Percentiles rank a stretch among this genome's conserved stretches.
Conservation (phyloP, 2,329 filamentous ascomycete genomes). For the Nemania sp. region DNA sequence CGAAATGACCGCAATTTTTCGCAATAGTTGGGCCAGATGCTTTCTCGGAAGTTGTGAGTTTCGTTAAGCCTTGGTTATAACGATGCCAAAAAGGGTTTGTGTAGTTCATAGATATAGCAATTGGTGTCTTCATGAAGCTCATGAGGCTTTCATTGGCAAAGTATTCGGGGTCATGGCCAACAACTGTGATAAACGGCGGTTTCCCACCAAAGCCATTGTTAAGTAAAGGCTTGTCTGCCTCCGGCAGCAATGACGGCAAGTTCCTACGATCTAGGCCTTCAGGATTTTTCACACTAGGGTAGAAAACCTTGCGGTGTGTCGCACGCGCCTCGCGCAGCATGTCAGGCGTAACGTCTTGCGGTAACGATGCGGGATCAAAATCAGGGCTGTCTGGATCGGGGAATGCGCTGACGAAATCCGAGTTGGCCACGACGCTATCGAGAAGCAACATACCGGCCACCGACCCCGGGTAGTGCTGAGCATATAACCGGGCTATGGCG, state of each 20-base stretch:
- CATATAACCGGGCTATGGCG: slow-evolving; percentile 55
- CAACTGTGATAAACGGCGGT: slow-evolving; percentile 51
- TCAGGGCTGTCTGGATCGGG: slow-evolving; percentile 54
- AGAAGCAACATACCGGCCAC: slow-evolving; percentile 55
- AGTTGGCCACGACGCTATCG: slow-evolving; percentile 61
- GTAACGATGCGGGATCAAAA: slow-evolving; percentile 49
- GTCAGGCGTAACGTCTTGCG: slow-evolving; percentile 42
- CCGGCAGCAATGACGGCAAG: slow-evolving; percentile 48
- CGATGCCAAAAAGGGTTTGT: slow-evolving; percentile 56
- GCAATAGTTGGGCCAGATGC: slow-evolving; percentile 52
- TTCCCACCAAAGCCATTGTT: slow-evolving; percentile 39
- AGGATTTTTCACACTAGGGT: slow-evolving; percentile 52
- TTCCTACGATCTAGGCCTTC: slow-evolving; percentile 55
- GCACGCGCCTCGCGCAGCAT: slow-evolving; percentile 41
- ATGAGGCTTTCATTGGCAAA: slow-evolving; percentile 52
- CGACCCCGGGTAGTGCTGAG: slow-evolving; percentile 48
- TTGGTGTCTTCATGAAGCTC: slow-evolving; percentile 38
- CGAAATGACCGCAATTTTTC: slow-evolving; percentile 55
- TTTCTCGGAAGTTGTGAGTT: slow-evolving; percentile 46
- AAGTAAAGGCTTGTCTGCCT: slow-evolving; percentile 47
- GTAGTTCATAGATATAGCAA: slow-evolving; percentile 51
- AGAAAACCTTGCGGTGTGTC: slow-evolving; percentile 47
- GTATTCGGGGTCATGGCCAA: slow-evolving; percentile 56
- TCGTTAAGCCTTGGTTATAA: slow-evolving; percentile 56
- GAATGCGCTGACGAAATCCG: slow-evolving; percentile 57